These are phyloP conservation scores for Aspergillus ochraceus DNA, from an alignment of 2,329 filamentous ascomycete species.

Conservation along the genomic window DNA sequence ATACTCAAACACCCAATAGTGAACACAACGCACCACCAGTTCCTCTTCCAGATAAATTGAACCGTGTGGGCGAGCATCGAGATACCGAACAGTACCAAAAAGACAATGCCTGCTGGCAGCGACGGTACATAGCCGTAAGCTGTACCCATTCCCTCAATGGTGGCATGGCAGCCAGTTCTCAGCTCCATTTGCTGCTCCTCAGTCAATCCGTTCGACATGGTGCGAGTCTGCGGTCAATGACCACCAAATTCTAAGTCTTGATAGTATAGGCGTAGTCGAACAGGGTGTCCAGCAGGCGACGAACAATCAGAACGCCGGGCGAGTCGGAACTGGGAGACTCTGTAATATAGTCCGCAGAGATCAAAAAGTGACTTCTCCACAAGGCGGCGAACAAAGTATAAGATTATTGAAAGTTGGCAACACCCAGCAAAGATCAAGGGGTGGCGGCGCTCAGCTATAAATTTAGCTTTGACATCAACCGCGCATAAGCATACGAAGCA, in stretches of 20 bases:
- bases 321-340: neutral
- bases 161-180: slow-evolving; percentile 25
- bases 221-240: neutral
- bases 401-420: neutral
- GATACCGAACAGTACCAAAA: slow-evolving; percentile 34
- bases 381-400: neutral
- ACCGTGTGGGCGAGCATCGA: slow-evolving; percentile 36
- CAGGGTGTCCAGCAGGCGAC: neutral
- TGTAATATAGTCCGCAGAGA: neutral
- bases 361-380: neutral
- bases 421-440: neutral
- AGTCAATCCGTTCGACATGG: slow-evolving; percentile 2
- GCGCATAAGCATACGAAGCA: neutral
- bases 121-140: slow-evolving; percentile 38
- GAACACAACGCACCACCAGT: slow-evolving; percentile 42
- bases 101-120: slow-evolving; percentile 35
- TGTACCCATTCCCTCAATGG: slow-evolving; percentile 24
- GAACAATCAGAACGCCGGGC: neutral
- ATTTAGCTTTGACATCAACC: neutral
- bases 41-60: slow-evolving; percentile 38
- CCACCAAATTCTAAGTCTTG: slow-evolving; percentile 1
- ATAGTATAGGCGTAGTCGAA: neutral
- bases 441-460: neutral
- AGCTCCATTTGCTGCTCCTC: slow-evolving; percentile 13
- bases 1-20: slow-evolving; percentile 37